phyloP scores from a whole-genome alignment of 2,329 filamentous ascomycete species.

The Penicillium sp. region DNA sequence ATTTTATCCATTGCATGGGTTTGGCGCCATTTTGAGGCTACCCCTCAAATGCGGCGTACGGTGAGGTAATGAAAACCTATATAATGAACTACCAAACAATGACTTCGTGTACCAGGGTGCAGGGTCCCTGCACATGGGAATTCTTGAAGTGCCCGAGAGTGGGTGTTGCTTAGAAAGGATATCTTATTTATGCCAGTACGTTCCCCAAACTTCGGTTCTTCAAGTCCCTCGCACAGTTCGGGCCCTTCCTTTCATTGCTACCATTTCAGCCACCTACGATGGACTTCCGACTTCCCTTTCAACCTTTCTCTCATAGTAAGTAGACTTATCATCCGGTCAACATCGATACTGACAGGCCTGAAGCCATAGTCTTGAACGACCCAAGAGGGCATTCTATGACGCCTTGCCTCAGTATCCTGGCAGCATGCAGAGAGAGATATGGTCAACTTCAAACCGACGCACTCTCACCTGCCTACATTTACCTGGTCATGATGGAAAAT shows the following conservation, averaged over 20 bases:
- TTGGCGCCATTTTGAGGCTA: too few relatives aligned
- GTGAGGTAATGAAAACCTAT: too few relatives aligned
- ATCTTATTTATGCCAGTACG: neutral
- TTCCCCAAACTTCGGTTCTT: neutral
- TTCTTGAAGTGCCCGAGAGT: neutral
- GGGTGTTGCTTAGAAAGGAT: neutral
- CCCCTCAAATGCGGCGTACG: too few relatives aligned
- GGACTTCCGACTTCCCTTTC: neutral
- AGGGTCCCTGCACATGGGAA: too few relatives aligned
- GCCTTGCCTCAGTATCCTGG: too few relatives aligned
- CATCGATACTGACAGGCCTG: neutral
- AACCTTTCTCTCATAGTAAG: neutral
- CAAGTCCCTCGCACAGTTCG: neutral
- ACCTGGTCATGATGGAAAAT: neutral
- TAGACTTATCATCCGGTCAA: neutral
- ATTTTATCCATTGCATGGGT: neutral
- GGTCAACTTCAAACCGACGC: neutral
- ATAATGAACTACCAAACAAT: too few relatives aligned
- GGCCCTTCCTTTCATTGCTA: neutral
- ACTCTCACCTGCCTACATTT: neutral
- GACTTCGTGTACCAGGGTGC: too few relatives aligned
- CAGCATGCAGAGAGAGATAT: neutral
- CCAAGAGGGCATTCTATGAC: neutral
- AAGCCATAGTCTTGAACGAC: neutral
- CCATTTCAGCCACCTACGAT: neutral